These are phyloP conservation scores for Entophlyctis luteolus DNA, from an alignment of 192 early-diverging fungal species.

Conservation along the genomic window DNA sequence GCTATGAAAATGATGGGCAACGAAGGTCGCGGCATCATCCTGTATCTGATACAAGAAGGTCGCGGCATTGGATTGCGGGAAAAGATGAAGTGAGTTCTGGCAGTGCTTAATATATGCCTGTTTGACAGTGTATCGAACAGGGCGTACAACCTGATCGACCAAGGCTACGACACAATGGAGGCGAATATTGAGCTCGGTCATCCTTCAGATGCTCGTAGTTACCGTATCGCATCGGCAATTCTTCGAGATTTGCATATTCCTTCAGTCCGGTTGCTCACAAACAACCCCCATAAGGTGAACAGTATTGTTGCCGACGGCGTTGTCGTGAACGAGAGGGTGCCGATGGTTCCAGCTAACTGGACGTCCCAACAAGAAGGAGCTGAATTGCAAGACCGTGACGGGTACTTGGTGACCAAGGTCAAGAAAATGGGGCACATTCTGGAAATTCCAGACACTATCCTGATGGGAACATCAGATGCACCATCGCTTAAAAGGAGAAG, in stretches of 20 bases:
- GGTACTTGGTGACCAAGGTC: constrained; percentile 82
- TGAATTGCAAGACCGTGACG: constrained; percentile 66
- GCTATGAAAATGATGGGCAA: constrained; percentile 60
- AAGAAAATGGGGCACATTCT: constrained; percentile 88
- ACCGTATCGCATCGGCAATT: constrained; percentile 83
- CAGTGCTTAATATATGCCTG: not conserved
- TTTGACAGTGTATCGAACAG: constrained; percentile 31
- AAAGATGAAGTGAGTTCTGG: constrained; percentile 72
- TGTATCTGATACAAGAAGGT: constrained; percentile 94
- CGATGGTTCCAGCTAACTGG: constrained; percentile 89
- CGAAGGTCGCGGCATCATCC: constrained; percentile 81
- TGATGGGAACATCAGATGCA: no score
- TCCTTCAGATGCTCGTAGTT: constrained; percentile 85
- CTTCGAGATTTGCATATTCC: constrained; percentile 72
- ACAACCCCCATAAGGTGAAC: constrained; percentile 91
- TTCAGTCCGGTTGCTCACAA: constrained; percentile 79
- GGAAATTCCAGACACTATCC: no score
- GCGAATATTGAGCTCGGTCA: constrained; percentile 88
- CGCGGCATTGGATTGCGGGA: constrained; percentile 89
- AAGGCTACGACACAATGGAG: constrained; percentile 88
- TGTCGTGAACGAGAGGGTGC: constrained; percentile 71
- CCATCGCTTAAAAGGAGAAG: no score
- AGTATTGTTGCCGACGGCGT: constrained; percentile 68
- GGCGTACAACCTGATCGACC: constrained; percentile 94
- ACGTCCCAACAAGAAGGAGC: not conserved